Evolutionary conservation across 164 flowering plant species (phyloP).

Genomic region (Liquidambar formosana): DNA sequence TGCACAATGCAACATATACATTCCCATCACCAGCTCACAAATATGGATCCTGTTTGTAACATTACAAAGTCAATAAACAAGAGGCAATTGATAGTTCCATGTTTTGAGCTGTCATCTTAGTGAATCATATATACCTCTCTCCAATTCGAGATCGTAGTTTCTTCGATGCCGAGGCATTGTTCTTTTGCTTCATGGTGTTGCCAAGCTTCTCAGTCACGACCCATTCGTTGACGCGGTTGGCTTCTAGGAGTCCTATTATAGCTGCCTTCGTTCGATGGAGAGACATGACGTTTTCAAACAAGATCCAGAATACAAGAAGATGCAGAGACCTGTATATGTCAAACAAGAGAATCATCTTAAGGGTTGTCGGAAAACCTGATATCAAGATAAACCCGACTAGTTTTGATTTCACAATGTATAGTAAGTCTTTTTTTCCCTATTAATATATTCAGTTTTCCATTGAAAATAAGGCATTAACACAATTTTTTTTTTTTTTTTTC

Average conservation of each 20-base stretch:
- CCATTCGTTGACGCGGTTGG: constrained; percentile 73
- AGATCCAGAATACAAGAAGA: constrained; percentile 66
- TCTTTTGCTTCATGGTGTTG: constrained; percentile 35
- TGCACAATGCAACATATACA: constrained; percentile 51
- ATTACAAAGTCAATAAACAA: neutral
- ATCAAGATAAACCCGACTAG: too few relatives aligned
- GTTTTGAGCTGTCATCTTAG: too few relatives aligned
- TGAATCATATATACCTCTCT: constrained; percentile 62
- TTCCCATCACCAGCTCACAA: constrained; percentile 61
- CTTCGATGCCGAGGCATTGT: constrained; percentile 26
- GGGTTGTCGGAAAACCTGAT: too few relatives aligned
- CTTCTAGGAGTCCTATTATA: constrained; percentile 67
- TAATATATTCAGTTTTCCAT: too few relatives aligned
- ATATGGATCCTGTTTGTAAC: constrained; percentile 41
- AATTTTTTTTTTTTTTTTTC: neutral
- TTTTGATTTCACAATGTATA: too few relatives aligned
- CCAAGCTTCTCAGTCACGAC: constrained; percentile 80
- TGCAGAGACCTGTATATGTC: constrained; percentile 55
- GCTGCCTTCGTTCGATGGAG: constrained; percentile 70
- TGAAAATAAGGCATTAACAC: too few relatives aligned
- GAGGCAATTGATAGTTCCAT: too few relatives aligned
- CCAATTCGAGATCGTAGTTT: constrained; percentile 30
- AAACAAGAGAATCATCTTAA: neutral
- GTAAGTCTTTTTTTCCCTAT: too few relatives aligned
- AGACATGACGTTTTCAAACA: constrained; percentile 86